Evolutionary conservation across 345 rosid genomes (phyloP).

Genomic region (Lumnitzera racemosa): DNA sequence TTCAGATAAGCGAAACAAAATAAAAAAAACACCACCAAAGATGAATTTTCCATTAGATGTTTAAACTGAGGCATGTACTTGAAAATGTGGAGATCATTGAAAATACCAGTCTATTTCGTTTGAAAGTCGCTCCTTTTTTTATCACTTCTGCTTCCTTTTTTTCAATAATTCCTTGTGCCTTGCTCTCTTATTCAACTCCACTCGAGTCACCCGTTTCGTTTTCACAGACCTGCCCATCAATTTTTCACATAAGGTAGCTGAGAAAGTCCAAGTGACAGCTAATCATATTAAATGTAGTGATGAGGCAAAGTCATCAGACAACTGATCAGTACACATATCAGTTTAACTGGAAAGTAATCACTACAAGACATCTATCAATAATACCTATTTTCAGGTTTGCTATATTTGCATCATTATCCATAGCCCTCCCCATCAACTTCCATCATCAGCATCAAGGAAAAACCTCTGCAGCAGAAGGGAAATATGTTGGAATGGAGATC

Average conservation of each 20-base stretch:
- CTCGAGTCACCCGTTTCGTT: conserved; percentile 60
- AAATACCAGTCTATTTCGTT: conserved; percentile 67
- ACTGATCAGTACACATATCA: background rate
- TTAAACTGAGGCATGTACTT: conserved; percentile 2
- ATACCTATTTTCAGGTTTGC: conserved; percentile 45
- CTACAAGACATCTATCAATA: background rate
- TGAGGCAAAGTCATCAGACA: background rate
- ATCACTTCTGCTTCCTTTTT: conserved; percentile 50
- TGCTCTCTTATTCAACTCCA: conserved; percentile 63
- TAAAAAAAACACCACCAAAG: background rate
- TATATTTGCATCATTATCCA: conserved; percentile 16
- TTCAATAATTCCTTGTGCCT: conserved; percentile 46
- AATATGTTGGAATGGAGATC: too few species aligned
- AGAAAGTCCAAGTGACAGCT: too few species aligned
- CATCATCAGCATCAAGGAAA: conserved; percentile 71
- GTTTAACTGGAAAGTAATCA: too few species aligned
- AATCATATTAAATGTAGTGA: background rate
- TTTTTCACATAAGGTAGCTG: conserved; percentile 1
- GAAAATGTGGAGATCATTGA: background rate
- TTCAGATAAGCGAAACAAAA: conserved; percentile 42
- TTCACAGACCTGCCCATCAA: conserved; percentile 36
- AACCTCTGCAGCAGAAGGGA: conserved; percentile 32
- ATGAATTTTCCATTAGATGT: background rate
- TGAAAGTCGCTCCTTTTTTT: conserved; percentile 33
- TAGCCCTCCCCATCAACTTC: conserved; percentile 32